Conservation (phyloP, 768 basidiomycete species). For the Trametes coccinea region DNA sequence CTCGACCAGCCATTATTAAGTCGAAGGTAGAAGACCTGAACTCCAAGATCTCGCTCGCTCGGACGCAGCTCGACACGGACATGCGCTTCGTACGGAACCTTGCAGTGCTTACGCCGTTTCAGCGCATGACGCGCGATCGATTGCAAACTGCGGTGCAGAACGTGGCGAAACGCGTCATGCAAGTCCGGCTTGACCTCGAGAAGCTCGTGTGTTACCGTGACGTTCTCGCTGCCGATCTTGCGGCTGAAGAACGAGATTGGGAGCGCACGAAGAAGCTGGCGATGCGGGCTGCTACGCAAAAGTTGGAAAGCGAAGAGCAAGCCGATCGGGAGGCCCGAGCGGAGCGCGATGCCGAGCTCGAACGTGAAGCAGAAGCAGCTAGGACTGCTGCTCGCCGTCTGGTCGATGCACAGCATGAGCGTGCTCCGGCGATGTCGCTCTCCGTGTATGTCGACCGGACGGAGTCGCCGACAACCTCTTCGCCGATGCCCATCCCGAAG, state of each 20-base stretch:
- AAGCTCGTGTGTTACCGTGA: conserved; percentile 75
- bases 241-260: conserved; percentile 67
- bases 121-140: conserved; percentile 76
- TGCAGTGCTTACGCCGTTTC: conserved; percentile 85
- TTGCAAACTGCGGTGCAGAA: conserved; percentile 61
- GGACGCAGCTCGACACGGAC: conserved; percentile 63
- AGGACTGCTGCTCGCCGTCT: not conserved
- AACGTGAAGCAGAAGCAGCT: conserved; percentile 1
- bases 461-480: not conserved
- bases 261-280: conserved; percentile 68
- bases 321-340: conserved; percentile 8
- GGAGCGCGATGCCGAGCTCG: conserved; percentile 4
- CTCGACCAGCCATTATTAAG: conserved; percentile 59
- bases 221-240: conserved; percentile 74
- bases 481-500: conserved; percentile 20
- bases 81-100: conserved; percentile 80
- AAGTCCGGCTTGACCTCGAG: conserved; percentile 69
- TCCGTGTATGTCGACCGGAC: conserved; percentile 27
- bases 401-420: not conserved
- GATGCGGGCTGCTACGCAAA: conserved; percentile 69
- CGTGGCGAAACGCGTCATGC: conserved; percentile 64
- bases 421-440: conserved; percentile 21
- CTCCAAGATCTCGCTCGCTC: conserved; percentile 49
- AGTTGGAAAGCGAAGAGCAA: conserved; percentile 37
- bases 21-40: conserved; percentile 68